Conservation (phyloP, 129 eudicot genomes). For the Saposhnikovia divaricata region DNA sequence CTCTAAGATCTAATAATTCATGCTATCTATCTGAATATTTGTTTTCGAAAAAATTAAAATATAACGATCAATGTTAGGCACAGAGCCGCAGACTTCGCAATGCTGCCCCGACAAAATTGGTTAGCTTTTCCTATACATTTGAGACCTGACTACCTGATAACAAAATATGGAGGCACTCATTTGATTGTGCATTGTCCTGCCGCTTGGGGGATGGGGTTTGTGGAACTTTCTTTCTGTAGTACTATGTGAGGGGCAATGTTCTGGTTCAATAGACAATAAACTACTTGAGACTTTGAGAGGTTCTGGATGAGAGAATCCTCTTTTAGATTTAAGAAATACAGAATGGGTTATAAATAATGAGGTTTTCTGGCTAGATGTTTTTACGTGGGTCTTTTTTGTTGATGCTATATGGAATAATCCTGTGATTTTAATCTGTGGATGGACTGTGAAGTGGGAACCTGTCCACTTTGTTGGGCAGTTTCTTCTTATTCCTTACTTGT, state of each 20-base stretch:
- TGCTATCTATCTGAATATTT: neutral
- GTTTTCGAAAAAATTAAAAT: neutral
- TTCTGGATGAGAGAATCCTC: neutral
- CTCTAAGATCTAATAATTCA: neutral
- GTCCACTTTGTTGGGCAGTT: neutral
- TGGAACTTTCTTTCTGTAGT: neutral
- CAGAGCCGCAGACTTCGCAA: neutral
- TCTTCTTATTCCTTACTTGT: neutral
- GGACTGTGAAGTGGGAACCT: neutral
- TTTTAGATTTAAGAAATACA: neutral
- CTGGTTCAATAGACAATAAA: neutral
- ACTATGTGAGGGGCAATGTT: neutral
- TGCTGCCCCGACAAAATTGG: neutral
- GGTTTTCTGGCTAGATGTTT: neutral
- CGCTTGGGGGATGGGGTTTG: neutral
- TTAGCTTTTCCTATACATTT: neutral
- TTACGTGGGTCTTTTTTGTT: neutral
- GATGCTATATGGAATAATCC: neutral
- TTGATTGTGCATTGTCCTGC: neutral
- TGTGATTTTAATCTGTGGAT: neutral
- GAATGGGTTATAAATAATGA: neutral
- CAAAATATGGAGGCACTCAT: neutral
- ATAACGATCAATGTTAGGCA: neutral
- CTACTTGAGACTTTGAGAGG: neutral
- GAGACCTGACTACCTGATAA: neutral